A percentile compares a stretch with the other conserved stretches of the same genome.
Evolutionary conservation across 2,329 filamentous ascomycete species (phyloP).

Genomic region (Fusarium sp.): DNA sequence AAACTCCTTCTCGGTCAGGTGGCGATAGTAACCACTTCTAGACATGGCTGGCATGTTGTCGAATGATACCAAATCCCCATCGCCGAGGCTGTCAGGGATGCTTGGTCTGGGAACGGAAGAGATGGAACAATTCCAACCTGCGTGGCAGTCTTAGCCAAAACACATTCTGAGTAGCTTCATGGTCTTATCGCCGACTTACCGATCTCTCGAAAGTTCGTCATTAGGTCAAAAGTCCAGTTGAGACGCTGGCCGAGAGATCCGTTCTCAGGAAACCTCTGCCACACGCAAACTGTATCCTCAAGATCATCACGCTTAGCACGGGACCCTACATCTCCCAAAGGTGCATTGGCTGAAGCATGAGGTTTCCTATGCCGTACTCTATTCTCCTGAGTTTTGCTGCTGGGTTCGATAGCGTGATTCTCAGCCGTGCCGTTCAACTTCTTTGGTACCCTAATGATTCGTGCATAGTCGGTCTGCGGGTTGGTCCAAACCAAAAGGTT

Average conservation of each 20-base stretch:
- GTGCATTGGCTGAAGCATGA: background rate
- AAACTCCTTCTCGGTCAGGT: constrained; percentile 55
- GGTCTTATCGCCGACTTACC: constrained; percentile 51
- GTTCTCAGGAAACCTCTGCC: constrained; percentile 66
- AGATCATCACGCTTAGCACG: background rate
- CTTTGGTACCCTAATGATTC: constrained; percentile 53
- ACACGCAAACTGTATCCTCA: constrained; percentile 61
- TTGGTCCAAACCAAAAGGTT: constrained; percentile 62
- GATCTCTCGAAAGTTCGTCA: constrained; percentile 62
- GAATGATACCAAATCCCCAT: constrained; percentile 53
- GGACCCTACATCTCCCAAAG: constrained; percentile 1
- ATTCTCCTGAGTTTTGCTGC: constrained; percentile 4
- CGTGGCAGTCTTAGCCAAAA: background rate
- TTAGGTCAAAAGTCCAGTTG: constrained; percentile 65
- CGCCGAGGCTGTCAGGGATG: constrained; percentile 46
- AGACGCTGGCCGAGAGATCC: constrained; percentile 60
- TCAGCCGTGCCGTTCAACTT: background rate
- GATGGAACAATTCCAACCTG: constrained; percentile 67
- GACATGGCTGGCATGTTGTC: constrained; percentile 54
- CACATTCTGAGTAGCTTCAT: background rate
- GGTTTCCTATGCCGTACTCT: constrained; percentile 34
- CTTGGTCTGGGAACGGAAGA: constrained; percentile 59
- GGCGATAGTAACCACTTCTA: constrained; percentile 57
- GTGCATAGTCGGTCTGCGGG: constrained; percentile 65
- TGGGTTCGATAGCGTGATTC: background rate